A percentile compares a stretch with the other conserved stretches of the same genome.
These are phyloP conservation scores for Rosa chinensis DNA, from an alignment of 306 rosid genomes.

Conservation along the genomic window DNA sequence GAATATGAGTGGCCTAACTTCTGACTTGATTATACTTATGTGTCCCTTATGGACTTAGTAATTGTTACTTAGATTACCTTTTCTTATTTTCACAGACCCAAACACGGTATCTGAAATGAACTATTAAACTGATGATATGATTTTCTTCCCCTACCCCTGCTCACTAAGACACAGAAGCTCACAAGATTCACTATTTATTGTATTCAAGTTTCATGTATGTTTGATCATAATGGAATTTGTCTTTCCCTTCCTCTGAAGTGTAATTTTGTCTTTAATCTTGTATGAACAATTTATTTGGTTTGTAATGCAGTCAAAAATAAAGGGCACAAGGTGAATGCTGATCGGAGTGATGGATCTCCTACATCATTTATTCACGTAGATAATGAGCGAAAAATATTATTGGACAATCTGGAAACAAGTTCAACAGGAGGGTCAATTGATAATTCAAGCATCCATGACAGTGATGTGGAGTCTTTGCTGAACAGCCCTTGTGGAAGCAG, in stretches of 20 bases:
- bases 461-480: conserved; percentile 32
- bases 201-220: neutral
- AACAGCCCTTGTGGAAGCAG: conserved; percentile 25
- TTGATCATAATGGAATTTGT: neutral
- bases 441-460: conserved; percentile 26
- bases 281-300: neutral
- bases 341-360: conserved; percentile 32
- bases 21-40: neutral
- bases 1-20: neutral
- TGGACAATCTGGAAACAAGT: conserved; percentile 30
- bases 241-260: neutral
- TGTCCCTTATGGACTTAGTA: neutral
- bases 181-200: neutral
- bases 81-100: neutral
- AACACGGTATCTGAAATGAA: neutral
- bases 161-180: neutral
- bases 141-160: neutral
- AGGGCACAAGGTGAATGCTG: conserved; percentile 35
- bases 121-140: neutral
- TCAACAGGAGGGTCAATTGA: conserved; percentile 36
- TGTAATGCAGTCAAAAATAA: conserved; percentile 47
- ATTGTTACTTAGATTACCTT: neutral
- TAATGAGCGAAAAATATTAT: conserved; percentile 32
- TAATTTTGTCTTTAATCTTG: neutral
- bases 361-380: conserved; percentile 27